Evolutionary conservation across 345 rosid genomes (phyloP).

Genomic region (Lagerstroemia speciosa): DNA sequence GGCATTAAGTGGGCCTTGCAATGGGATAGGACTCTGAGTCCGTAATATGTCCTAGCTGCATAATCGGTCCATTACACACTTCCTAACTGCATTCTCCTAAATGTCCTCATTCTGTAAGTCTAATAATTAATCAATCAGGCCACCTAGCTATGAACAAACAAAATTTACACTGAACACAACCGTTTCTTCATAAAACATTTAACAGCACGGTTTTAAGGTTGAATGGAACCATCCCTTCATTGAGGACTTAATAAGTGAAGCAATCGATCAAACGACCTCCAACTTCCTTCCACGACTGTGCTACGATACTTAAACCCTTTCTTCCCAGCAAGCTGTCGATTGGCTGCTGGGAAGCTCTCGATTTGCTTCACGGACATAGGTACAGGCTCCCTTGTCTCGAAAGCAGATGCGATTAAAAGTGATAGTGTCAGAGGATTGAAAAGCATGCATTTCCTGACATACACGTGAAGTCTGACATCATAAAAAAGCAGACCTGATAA

Average conservation of each 20-base stretch:
- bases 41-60: no score
- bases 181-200: conserved; percentile 41
- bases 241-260: conserved; percentile 52
- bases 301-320: conserved; percentile 34
- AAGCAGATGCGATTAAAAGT: not conserved
- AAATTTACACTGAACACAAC: no score
- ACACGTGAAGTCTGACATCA: not conserved
- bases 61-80: no score
- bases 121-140: no score
- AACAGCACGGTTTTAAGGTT: conserved; percentile 53
- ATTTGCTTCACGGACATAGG: conserved; percentile 45
- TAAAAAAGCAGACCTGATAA: not conserved
- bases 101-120: no score
- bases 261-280: conserved; percentile 43
- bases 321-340: conserved; percentile 15
- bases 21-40: no score
- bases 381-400: conserved; percentile 52
- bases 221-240: conserved; percentile 61
- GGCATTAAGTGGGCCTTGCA: no score
- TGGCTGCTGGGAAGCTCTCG: conserved; percentile 26
- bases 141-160: no score
- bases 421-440: not conserved
- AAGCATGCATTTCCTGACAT: not conserved
- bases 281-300: conserved; percentile 62
- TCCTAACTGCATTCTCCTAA: no score